A percentile compares a stretch with the other conserved stretches of the same genome.
Conservation (phyloP, 192 early-diverging fungal species). For the Phycomyces blakesleeanus region DNA sequence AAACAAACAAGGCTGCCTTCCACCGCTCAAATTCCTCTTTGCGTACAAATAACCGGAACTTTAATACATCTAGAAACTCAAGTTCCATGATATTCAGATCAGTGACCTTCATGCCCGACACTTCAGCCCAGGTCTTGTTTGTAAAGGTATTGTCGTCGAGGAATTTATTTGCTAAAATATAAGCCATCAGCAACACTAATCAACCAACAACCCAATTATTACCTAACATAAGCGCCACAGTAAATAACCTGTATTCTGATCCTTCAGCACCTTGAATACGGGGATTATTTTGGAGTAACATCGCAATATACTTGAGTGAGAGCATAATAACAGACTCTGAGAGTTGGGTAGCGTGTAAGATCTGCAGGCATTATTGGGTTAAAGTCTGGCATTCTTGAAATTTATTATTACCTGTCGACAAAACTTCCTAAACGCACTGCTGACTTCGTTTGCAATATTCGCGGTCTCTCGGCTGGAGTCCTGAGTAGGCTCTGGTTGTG, state of each 20-base stretch:
- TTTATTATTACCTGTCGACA: slow-evolving; percentile 31
- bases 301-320: slow-evolving; percentile 52
- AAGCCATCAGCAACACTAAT: not conserved
- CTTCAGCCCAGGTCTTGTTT: slow-evolving; percentile 84
- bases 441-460: slow-evolving; percentile 23
- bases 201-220: slow-evolving; percentile 12
- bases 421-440: slow-evolving; percentile 34
- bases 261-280: slow-evolving; percentile 48
- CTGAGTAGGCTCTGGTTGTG: not conserved
- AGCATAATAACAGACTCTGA: slow-evolving; percentile 50
- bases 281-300: slow-evolving; percentile 37
- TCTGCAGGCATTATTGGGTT: slow-evolving; percentile 36
- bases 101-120: slow-evolving; percentile 76
- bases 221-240: slow-evolving; percentile 50
- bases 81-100: slow-evolving; percentile 83
- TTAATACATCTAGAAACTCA: slow-evolving; percentile 73
- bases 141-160: slow-evolving; percentile 89
- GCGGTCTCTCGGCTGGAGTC: slow-evolving; percentile 20
- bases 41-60: slow-evolving; percentile 70
- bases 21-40: slow-evolving; percentile 65
- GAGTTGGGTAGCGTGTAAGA: slow-evolving; percentile 45
- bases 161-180: slow-evolving; percentile 64
- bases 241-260: slow-evolving; percentile 53
- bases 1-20: slow-evolving; percentile 48
- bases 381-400: slow-evolving; percentile 7